phyloP scores from a whole-genome alignment of 768 basidiomycete genomes.

The Tulasnella sp. region DNA sequence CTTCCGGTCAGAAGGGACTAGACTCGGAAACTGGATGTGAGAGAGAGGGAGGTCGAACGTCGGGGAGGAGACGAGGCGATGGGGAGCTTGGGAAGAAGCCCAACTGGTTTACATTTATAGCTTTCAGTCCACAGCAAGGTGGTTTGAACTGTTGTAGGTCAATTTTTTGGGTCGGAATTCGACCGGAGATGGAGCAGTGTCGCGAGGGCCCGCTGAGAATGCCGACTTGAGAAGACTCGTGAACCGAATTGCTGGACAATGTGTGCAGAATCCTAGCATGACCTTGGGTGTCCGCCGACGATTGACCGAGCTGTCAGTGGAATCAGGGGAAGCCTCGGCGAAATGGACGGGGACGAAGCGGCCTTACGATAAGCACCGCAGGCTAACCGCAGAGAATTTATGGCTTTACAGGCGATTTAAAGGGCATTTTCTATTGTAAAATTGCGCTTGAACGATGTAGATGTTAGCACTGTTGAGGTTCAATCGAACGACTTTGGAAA shows the following conservation, averaged over 20 bases:
- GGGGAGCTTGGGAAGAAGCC: conserved; percentile 1
- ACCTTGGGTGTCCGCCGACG: not conserved
- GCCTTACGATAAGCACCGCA: conserved; percentile 2
- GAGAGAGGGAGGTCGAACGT: conserved; percentile 6
- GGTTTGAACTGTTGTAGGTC: conserved; percentile 1
- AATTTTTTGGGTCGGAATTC: conserved; percentile 3
- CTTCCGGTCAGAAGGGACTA: conserved; percentile 8
- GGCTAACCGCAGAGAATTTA: not conserved
- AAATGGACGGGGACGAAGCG: not conserved
- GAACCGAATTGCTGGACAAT: not conserved
- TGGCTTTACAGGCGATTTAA: not conserved
- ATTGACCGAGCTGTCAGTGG: conserved; percentile 11
- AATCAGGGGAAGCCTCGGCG: not conserved
- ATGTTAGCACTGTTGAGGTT: not conserved
- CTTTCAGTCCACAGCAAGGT: not conserved
- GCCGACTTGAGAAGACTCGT: not conserved
- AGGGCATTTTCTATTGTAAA: not conserved
- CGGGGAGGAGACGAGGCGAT: conserved; percentile 18
- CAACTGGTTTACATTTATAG: not conserved
- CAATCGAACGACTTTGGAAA: not conserved
- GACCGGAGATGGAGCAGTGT: not conserved
- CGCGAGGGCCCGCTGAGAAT: conserved; percentile 6
- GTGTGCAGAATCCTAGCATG: not conserved
- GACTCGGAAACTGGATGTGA: not conserved
- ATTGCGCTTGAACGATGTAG: not conserved